phyloP scores from a whole-genome alignment of 768 basidiomycete genomes.

The Boletus pseudo-olivaceus region DNA sequence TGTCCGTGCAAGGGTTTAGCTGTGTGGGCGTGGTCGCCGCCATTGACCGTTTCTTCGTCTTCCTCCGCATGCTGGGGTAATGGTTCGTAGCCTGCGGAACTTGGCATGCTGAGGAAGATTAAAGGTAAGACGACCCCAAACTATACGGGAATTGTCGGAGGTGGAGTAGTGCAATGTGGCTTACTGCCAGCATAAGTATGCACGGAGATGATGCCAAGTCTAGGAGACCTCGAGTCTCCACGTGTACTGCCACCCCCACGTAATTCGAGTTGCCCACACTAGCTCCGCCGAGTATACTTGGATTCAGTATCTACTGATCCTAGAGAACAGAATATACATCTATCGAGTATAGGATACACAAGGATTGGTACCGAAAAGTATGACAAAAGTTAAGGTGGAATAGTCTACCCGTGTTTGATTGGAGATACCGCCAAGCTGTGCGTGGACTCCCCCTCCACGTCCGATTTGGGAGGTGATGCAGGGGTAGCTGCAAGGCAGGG shows the following conservation, averaged over 20 bases:
- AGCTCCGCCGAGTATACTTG: neutral
- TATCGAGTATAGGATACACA: neutral
- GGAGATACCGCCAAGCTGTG: neutral
- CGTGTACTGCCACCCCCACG: conserved; percentile 23
- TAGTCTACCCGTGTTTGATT: neutral
- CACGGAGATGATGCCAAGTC: neutral
- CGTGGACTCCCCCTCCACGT: conserved; percentile 8
- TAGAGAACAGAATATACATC: neutral
- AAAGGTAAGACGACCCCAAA: neutral
- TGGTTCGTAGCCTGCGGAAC: conserved; percentile 44
- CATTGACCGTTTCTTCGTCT: conserved; percentile 37
- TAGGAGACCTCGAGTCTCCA: conserved; percentile 6
- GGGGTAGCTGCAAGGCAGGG: conserved; percentile 36
- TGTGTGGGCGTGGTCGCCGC: conserved; percentile 26
- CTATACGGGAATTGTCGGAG: conserved; percentile 1
- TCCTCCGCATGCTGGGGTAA: conserved; percentile 41
- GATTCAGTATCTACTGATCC: neutral
- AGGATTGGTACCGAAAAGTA: neutral
- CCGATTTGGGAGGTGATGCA: neutral
- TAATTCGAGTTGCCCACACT: neutral
- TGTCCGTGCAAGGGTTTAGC: conserved; percentile 26
- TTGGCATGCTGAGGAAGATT: conserved; percentile 35
- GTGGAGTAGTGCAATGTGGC: conserved; percentile 15
- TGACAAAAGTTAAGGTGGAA: neutral
- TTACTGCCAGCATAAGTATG: conserved; percentile 11